Evolutionary conservation across 2,329 filamentous ascomycete species (phyloP).

Genomic region (Fusarium agapanthi): DNA sequence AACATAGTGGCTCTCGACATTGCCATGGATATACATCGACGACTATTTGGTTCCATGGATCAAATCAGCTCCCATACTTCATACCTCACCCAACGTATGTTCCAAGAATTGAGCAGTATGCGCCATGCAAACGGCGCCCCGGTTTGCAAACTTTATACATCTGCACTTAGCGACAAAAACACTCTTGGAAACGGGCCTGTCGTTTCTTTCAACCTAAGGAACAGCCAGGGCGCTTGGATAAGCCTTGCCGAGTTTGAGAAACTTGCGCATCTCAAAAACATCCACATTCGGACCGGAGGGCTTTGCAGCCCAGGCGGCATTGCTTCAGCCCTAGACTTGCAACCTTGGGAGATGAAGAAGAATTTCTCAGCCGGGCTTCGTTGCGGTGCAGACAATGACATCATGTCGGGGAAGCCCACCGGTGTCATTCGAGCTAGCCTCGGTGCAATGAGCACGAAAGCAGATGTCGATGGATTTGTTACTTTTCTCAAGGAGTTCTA

Average conservation of each 20-base stretch:
- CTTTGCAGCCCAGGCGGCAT: conserved; percentile 93
- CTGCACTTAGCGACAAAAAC: conserved; percentile 12
- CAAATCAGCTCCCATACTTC: conserved; percentile 76
- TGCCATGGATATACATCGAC: conserved; percentile 74
- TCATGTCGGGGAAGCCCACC: conserved; percentile 85
- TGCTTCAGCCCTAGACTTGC: conserved; percentile 74
- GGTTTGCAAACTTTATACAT: conserved; percentile 74
- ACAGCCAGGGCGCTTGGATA: conserved; percentile 75
- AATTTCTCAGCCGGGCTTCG: conserved; percentile 88
- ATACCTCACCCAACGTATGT: conserved; percentile 68
- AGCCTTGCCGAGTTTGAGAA: conserved; percentile 89
- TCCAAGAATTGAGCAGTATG: conserved; percentile 65
- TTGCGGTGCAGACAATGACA: conserved; percentile 84
- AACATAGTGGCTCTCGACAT: conserved; percentile 84
- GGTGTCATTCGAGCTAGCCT: conserved; percentile 87
- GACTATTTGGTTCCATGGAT: conserved; percentile 76
- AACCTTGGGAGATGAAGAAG: conserved; percentile 81
- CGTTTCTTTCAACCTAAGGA: conserved; percentile 83
- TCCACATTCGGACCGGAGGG: conserved; percentile 88
- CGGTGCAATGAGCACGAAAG: conserved; percentile 85
- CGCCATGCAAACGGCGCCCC: conserved; percentile 73
- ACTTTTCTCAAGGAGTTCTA: conserved; percentile 75
- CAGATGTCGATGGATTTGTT: conserved; percentile 78
- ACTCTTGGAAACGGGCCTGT: conserved; percentile 72
- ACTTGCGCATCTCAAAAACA: conserved; percentile 77